These are phyloP conservation scores for Hortiboletus flavorubellus DNA, from an alignment of 768 basidiomycete genomes.

Conservation along the genomic window DNA sequence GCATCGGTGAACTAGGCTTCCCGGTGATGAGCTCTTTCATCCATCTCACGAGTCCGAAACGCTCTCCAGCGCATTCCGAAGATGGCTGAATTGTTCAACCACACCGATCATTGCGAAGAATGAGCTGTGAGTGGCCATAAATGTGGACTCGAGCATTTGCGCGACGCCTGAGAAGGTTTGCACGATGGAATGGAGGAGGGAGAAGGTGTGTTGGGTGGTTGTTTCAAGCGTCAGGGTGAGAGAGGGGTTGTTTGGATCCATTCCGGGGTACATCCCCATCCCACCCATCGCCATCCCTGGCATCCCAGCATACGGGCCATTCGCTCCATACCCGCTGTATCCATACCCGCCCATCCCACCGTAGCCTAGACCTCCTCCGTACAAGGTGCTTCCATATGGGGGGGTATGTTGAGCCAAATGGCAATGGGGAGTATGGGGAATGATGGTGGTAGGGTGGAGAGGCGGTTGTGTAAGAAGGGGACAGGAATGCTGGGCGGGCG, in stretches of 20 bases:
- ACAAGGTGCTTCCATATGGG: constrained; percentile 30
- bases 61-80: constrained; percentile 89
- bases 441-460: constrained; percentile 43
- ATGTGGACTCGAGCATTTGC: constrained; percentile 96
- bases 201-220: constrained; percentile 90
- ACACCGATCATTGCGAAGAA: constrained; percentile 98
- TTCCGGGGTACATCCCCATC: constrained; percentile 36
- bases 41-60: constrained; percentile 93
- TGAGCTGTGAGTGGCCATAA: constrained; percentile 93
- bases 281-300: constrained; percentile 35
- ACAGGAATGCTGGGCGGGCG: constrained; percentile 52
- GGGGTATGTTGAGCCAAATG: constrained; percentile 35
- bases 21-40: constrained; percentile 61
- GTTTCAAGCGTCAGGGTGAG: constrained; percentile 86
- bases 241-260: constrained; percentile 53
- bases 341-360: constrained; percentile 45
- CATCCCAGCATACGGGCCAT: constrained; percentile 43
- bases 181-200: constrained; percentile 90
- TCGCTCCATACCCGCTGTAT: constrained; percentile 47
- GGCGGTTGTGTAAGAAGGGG: constrained; percentile 33
- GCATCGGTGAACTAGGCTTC: constrained; percentile 43
- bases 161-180: constrained; percentile 93
- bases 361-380: constrained; percentile 36
- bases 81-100: constrained; percentile 89
- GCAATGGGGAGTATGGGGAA: constrained; percentile 44